phyloP scores from a whole-genome alignment of 1,284 basidiomycete genomes.

The Heterobasidion occidentale region DNA sequence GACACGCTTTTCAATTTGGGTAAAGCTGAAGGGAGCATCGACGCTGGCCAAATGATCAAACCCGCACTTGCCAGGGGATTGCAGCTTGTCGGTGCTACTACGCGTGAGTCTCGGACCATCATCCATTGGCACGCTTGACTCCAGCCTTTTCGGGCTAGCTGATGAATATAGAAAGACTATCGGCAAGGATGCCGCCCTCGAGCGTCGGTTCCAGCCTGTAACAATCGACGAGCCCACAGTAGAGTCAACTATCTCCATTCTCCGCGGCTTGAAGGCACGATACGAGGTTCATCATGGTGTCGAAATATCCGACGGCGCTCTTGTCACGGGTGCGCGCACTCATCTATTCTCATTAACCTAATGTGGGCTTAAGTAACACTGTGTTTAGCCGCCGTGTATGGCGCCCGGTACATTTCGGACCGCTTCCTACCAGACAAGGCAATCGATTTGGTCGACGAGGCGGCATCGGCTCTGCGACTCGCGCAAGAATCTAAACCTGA shows the following conservation, averaged over 20 bases:
- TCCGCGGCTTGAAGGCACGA: slow-evolving; percentile 77
- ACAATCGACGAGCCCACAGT: slow-evolving; percentile 84
- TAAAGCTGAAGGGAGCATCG: slow-evolving; percentile 87
- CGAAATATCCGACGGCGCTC: slow-evolving; percentile 79
- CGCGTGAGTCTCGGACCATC: slow-evolving; percentile 43
- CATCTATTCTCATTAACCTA: neutral
- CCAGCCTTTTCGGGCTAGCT: slow-evolving; percentile 27
- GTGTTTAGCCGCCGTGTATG: slow-evolving; percentile 66
- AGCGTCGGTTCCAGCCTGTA: slow-evolving; percentile 86
- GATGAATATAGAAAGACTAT: slow-evolving; percentile 92
- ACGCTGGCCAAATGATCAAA: slow-evolving; percentile 90
- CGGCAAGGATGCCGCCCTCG: slow-evolving; percentile 87
- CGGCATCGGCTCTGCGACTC: slow-evolving; percentile 80
- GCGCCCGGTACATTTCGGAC: slow-evolving; percentile 79
- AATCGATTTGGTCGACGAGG: slow-evolving; percentile 88
- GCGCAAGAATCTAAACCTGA: slow-evolving; percentile 90
- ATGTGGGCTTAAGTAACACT: neutral
- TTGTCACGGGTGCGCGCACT: slow-evolving; percentile 60
- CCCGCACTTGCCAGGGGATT: slow-evolving; percentile 81
- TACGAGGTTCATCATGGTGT: slow-evolving; percentile 93
- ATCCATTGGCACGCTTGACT: neutral
- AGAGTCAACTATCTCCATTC: slow-evolving; percentile 81
- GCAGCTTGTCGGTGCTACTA: slow-evolving; percentile 84
- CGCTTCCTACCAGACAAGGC: slow-evolving; percentile 87
- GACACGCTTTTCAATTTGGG: slow-evolving; percentile 81